phyloP scores from a whole-genome alignment of 2,329 filamentous ascomycete genomes.

The Cladophialophora exuberans region DNA sequence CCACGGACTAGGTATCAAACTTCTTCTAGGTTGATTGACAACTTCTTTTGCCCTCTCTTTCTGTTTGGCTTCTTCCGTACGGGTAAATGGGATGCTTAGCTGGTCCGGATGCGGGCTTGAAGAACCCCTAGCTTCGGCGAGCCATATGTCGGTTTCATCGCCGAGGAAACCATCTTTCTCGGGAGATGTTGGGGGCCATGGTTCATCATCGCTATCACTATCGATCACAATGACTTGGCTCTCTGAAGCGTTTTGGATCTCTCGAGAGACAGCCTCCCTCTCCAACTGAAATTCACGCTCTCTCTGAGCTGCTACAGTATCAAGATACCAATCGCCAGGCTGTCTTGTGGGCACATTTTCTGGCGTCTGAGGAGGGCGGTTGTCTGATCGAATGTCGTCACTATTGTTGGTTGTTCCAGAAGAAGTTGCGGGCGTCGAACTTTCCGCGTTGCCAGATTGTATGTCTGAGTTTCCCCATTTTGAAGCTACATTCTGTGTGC shows the following conservation, averaged over 20 bases:
- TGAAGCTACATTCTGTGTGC: too few relatives aligned
- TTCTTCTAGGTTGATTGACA: constrained; percentile 27
- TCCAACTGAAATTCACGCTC: constrained; percentile 50
- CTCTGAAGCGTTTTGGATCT: constrained; percentile 47
- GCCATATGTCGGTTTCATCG: constrained; percentile 53
- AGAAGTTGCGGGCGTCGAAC: too few relatives aligned
- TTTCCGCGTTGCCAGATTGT: too few relatives aligned
- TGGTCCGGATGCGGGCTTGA: constrained; percentile 34
- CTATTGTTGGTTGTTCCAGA: too few relatives aligned
- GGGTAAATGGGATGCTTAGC: neutral
- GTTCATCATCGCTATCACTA: constrained; percentile 40
- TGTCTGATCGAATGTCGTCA: too few relatives aligned
- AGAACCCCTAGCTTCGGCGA: constrained; percentile 44
- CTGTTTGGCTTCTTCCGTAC: constrained; percentile 7
- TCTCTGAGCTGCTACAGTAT: constrained; percentile 31
- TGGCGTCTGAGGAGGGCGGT: constrained; percentile 19
- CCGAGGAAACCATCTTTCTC: constrained; percentile 32
- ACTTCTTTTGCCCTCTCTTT: constrained; percentile 30
- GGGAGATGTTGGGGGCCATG: constrained; percentile 16
- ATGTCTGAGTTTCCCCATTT: too few relatives aligned
- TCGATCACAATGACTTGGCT: constrained; percentile 50
- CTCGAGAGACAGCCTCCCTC: constrained; percentile 47
- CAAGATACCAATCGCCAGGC: constrained; percentile 5
- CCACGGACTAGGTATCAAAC: constrained; percentile 39
- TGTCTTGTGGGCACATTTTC: neutral